These are phyloP conservation scores for Eremothecium gossypii DNA, from an alignment of 1,139 yeast genomes.

Conservation along the genomic window DNA sequence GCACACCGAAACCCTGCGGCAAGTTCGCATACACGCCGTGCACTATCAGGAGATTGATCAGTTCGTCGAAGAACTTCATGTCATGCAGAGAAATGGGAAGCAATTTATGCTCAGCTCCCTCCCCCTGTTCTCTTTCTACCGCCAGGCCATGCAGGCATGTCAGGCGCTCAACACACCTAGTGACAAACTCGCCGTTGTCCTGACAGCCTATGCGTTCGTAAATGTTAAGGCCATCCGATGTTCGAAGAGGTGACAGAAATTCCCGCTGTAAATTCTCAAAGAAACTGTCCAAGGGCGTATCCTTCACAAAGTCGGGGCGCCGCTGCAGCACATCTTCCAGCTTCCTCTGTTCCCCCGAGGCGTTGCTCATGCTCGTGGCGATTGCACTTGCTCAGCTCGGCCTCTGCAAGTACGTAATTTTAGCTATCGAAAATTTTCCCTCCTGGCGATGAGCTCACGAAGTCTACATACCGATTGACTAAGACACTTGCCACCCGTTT, in stretches of 20 bases:
- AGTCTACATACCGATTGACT: neutral
- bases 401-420: neutral
- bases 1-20: conserved; percentile 51
- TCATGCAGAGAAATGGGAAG: conserved; percentile 77
- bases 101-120: conserved; percentile 30
- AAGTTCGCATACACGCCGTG: conserved; percentile 66
- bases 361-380: neutral
- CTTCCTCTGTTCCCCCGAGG: neutral
- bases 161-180: conserved; percentile 16
- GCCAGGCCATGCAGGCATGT: conserved; percentile 10
- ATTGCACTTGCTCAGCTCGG: too few relatives aligned
- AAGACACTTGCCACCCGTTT: neutral
- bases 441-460: neutral
- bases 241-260: conserved; percentile 11
- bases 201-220: conserved; percentile 15
- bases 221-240: neutral
- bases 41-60: conserved; percentile 54
- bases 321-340: conserved; percentile 8
- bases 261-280: conserved; percentile 20
- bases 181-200: conserved; percentile 24
- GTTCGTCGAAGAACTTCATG: conserved; percentile 58
- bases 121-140: conserved; percentile 6
- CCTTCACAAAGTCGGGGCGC: conserved; percentile 27
- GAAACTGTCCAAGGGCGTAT: conserved; percentile 33
- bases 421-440: too few relatives aligned